Evolutionary conservation across 2,329 filamentous ascomycete species (phyloP), one percentile per base, ranked within the genome.

Genomic region (Nothomitra cinnamomea): DNA sequence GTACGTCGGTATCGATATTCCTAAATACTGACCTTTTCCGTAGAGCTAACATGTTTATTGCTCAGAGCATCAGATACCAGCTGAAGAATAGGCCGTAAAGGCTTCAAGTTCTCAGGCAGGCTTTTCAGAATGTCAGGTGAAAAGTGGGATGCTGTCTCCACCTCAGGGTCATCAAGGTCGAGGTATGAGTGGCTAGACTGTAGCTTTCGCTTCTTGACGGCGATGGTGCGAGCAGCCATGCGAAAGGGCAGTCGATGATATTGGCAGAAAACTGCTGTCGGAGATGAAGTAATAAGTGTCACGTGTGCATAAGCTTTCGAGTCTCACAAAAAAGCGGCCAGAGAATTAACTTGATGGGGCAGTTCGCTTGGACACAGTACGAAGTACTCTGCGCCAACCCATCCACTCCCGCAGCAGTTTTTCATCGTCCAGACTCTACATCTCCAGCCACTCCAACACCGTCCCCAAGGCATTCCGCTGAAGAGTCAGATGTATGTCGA

Each of bases 401-500:
- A n/a, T n/a, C n/a, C n/a, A n/a, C n/a, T n/a, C n/a, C n/a, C n/a
- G n/a, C n/a, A n/a, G n/a, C 28, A 32, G 28, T 32, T 5, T 10
- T 32, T 32, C 4, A 4, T 4, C 28, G 28, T 10, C 28, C 28
- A 5, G 28, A 32, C 28, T 10, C 10, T n/a, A n/a, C n/a, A 32
- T 4, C 10, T 32, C 28, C 28, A 32, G 28, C 10, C 28, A 32
- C 10, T 10, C 10, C 4, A 32, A 32, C 10, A 32, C 28, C 24
- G 17, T 17, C 25, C n/a, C 13, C 45, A 49, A 32, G 45, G 32
- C 19, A 17, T 17, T 49, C 45, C 28, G 25, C 22, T 49, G 45
- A 61, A 58, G 56, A 57, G 61, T 64, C 62, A 67, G 61, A 75
- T 80, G 78, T 69, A 83, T 83, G 79, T 80, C 78, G 69, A 70